Evolutionary conservation across 2,329 filamentous ascomycete genomes (phyloP), one percentile per base, ranked within the genome.

Genomic region (Trichophyton simii): DNA sequence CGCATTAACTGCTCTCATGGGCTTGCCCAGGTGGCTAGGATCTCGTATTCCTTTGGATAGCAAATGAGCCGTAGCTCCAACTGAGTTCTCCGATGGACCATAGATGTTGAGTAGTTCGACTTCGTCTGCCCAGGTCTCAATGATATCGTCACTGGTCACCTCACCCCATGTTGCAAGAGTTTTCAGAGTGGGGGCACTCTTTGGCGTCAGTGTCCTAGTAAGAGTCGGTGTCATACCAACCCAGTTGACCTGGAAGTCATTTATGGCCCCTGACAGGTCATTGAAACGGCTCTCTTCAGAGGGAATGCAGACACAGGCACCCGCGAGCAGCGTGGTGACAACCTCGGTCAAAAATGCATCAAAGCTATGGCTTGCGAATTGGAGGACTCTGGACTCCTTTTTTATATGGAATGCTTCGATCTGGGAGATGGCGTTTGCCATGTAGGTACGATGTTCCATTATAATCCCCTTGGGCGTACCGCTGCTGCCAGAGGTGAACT

Each of bases 211-310:
- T 52, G 81, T 64, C 4, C 73, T 67, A 1, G 83, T 81, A 31
- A 87, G 77, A 0, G 82, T 77, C 0, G 83, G 80, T 0, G 84
- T 87, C 68, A 87, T 77, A 65, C 83, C 80, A 0, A 77, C 79
- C 73, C 78, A 80, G 46, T 78, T 81, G 41, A 80, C 78, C 7
- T 75, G 70, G 75, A 82, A 79, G 0, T 73, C 68, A 1, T 77
- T 75, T 38, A 84, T 79, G 0, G 76, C 76, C 0, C 73, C 76
- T 1, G 76, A 72, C 11, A 83, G 76, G 60, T 83, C 76, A 57
- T 77, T 74, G 0, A 78, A 64, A 46, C 78, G 73, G 62, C 82
- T 78, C 3, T 75, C 68, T 0, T 78, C 72, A 0, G 78, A 77
- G 0, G 83, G 82, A 1, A 86, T 76, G 61, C 83, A 85, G 3